phyloP scores from a whole-genome alignment of 139 green algal species.

The Tetraselmis chui region DNA sequence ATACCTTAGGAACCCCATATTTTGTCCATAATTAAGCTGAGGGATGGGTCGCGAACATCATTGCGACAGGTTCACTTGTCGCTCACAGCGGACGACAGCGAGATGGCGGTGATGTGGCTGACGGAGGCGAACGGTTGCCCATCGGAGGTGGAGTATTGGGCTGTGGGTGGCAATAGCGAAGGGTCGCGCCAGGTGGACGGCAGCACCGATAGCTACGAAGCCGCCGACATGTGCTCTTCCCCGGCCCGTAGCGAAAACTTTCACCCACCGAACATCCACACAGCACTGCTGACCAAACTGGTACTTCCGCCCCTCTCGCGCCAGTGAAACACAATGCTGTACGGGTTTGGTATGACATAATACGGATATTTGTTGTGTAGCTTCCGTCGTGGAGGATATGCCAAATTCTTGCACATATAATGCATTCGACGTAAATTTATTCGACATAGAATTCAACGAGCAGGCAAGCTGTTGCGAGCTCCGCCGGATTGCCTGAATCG shows the following conservation, averaged over 20 bases:
- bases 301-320: neutral
- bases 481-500: too few species aligned
- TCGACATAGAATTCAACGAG: too few species aligned
- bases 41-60: too few species aligned
- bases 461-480: too few species aligned
- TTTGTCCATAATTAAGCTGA: too few species aligned
- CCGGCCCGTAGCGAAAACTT: slow-evolving; percentile 31
- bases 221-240: slow-evolving; percentile 41
- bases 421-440: too few species aligned
- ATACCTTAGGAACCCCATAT: too few species aligned
- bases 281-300: slow-evolving; percentile 32
- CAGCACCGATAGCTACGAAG: neutral
- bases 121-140: slow-evolving; percentile 17
- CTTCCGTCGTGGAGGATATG: too few species aligned
- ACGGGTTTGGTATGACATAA: too few species aligned
- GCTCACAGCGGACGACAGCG: slow-evolving; percentile 28
- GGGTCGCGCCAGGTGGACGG: slow-evolving; percentile 7
- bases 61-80: slow-evolving; percentile 48
- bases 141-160: neutral
- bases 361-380: too few species aligned
- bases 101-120: slow-evolving; percentile 53
- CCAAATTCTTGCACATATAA: too few species aligned
- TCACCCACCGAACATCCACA: slow-evolving; percentile 31
- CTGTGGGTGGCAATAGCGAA: neutral
- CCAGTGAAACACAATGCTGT: too few species aligned